Base-by-base conservation (phyloP, 1,284 basidiomycete species). In the Ustilago crameri region DNA sequence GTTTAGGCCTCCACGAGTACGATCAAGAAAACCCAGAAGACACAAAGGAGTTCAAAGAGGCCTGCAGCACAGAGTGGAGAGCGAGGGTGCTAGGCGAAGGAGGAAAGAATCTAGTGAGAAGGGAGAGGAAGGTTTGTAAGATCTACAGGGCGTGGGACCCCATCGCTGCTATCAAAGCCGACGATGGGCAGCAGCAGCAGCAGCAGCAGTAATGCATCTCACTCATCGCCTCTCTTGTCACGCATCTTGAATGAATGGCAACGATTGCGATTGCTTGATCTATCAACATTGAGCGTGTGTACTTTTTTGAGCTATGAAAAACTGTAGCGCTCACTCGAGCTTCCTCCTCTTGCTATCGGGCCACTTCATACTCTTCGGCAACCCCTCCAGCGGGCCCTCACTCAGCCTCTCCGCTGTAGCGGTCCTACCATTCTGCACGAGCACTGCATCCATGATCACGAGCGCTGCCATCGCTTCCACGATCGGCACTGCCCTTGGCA, bases 381-480 rank as follows among this genome's bases (percentile, higher is more conserved):
- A 54, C 12, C 51, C 74, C 9, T 57, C 46, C 17, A 82, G 51
- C 4, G 72, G 61, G 1, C 50, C 68, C 0, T 40, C 47, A 41
- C 51, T 64, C 24, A 82, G 57, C 14, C 59, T 51, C 4, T 35
- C 18, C 2, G 75, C 74, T 2, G 75, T 58, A 12, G 57, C 48
- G 3, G 27, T 18, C n/a, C 81, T 59, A 0, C 64, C 79, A 35
- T 78, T 74, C 62, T 83, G 81, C 0, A 68, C 74, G 27, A 83
- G 48, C 2, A 82, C 49, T 12, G 78, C 71, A 51, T 99, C 96
- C 91, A 98, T 94, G 76, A 97, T 87, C 64, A 96, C 95, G 43
- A 98, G 87, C 20, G 91, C 91, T 0, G 95, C 93, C 96, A 99
- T 98, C 1, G 93, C 90, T 86, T 99, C 96, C 27, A 98, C 95